These are phyloP conservation scores for Hyaloscypha finlandica DNA, from an alignment of 495 filamentous ascomycete genomes.

Conservation along the genomic window DNA sequence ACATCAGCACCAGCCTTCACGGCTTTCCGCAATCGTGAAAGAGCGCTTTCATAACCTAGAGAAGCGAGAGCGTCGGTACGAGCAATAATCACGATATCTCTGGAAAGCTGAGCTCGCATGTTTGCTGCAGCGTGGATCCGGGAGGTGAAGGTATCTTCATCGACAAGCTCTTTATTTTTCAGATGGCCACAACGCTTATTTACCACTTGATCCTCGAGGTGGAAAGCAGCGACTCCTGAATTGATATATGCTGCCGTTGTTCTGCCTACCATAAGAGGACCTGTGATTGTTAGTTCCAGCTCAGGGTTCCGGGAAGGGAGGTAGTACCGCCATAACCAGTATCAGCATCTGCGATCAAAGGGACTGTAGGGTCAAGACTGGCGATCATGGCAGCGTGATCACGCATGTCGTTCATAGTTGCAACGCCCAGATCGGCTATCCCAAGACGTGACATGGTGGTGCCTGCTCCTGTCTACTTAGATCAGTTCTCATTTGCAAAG, in stretches of 20 bases:
- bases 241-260: slow-evolving; percentile 40
- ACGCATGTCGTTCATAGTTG: slow-evolving; percentile 63
- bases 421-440: slow-evolving; percentile 66
- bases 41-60: slow-evolving; percentile 59
- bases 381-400: slow-evolving; percentile 68
- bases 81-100: slow-evolving; percentile 64
- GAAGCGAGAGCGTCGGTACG: slow-evolving; percentile 61
- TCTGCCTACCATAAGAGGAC: slow-evolving; percentile 24
- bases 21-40: slow-evolving; percentile 59
- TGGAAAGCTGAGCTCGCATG: slow-evolving; percentile 7
- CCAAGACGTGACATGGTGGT: slow-evolving; percentile 65
- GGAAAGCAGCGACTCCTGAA: slow-evolving; percentile 69
- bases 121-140: slow-evolving; percentile 56
- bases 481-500: neutral
- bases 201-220: slow-evolving; percentile 71
- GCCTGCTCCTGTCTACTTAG: slow-evolving; percentile 63
- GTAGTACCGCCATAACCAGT: slow-evolving; percentile 58
- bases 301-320: slow-evolving; percentile 8
- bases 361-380: slow-evolving; percentile 54
- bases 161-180: slow-evolving; percentile 61
- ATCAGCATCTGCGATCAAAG: slow-evolving; percentile 72
- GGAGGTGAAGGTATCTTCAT: slow-evolving; percentile 49
- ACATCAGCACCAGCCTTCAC: slow-evolving; percentile 65
- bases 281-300: neutral
- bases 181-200: slow-evolving; percentile 69